Evolutionary conservation across 2,329 filamentous ascomycete species (phyloP), one percentile per base, ranked within the genome.

Genomic region (Botryotinia narcissicola): DNA sequence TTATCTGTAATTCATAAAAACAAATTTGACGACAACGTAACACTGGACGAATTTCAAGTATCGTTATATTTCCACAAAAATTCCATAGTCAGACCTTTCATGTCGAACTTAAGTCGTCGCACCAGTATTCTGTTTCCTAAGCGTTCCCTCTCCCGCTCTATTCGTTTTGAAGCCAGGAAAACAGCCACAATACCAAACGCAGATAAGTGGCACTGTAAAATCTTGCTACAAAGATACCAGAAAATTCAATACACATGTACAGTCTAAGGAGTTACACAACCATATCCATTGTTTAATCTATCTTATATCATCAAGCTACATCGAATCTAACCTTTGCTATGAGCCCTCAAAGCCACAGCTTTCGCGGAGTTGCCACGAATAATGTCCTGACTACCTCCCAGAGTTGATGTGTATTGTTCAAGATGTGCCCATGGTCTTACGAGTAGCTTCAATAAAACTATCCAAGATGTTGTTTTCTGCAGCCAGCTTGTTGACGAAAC

Each of bases 141-240:
- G 7, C 51, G 3, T 18, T 16, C n/a, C 6, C 14, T 1, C 14
- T 18, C 3, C 5, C 3, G 3, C 0, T 29, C 20, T n/a, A 0
- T 54, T 10, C 48, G 16, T 42, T 51, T 29, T 16, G 25, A 18
- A 54, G 51, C 3, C 3, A 29, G 25, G 5, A 54, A n/a, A 4
- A 29, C 7, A n/a, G 6, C 3, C 51, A 29, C 6, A 18, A 54
- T n/a, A 8, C 25, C 0, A n/a, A n/a, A 51, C 12, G 48, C 25
- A 51, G 25, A 54, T 16, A 54, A 16, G n/a, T 7, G 29, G 12
- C 16, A 29, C 25, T 54, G 3, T 29, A 3, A 51, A 14, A 14
- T 3, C 6, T n/a, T n/a, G 0, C 8, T 1, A 48, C 8, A 9
- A 9, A 22, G 1, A 48, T 48, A 10, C 20, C 3, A 48, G 20